Evolutionary conservation across 208 protist genomes (phyloP).

Genomic region (Leishmania braziliensis): DNA sequence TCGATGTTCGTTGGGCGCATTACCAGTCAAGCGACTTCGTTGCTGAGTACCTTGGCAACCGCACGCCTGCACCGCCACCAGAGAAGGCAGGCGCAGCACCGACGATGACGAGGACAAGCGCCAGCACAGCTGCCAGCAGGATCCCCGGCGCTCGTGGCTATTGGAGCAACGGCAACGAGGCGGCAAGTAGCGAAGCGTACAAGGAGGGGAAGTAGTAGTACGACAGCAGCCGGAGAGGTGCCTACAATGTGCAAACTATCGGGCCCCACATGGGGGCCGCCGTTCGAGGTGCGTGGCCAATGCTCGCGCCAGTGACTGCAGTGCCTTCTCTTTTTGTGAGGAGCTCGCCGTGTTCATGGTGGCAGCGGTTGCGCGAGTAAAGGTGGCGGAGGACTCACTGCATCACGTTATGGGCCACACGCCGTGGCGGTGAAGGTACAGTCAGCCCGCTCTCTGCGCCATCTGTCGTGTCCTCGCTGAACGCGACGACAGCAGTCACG

Average conservation of each 20-base stretch:
- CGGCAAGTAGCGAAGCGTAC: not conserved
- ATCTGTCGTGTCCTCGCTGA: not conserved
- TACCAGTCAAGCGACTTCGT: slow-evolving; percentile 12
- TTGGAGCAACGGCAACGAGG: too few species aligned
- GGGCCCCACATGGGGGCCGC: not conserved
- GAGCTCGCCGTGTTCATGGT: not conserved
- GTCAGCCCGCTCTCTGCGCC: not conserved
- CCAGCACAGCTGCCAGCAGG: too few species aligned
- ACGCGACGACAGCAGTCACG: not conserved
- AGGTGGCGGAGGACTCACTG: slow-evolving; percentile 1
- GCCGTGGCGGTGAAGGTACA: not conserved
- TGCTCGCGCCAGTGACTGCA: slow-evolving; percentile 16
- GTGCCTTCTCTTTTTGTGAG: slow-evolving; percentile 20
- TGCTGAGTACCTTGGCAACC: slow-evolving; percentile 12
- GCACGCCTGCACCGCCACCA: not conserved
- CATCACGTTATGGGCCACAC: not conserved
- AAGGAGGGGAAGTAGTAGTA: not conserved
- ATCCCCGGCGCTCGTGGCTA: too few species aligned
- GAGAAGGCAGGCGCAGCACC: not conserved
- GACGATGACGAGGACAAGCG: not conserved
- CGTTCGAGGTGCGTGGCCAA: not conserved
- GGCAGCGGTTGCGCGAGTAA: slow-evolving; percentile 2
- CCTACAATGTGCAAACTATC: not conserved
- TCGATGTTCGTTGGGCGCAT: slow-evolving; percentile 18
- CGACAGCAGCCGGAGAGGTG: not conserved